Percentiles rank a stretch among this genome's conserved stretches.
phyloP scores from a whole-genome alignment of 2,329 filamentous ascomycete genomes.

The Neonectria coccinea region DNA sequence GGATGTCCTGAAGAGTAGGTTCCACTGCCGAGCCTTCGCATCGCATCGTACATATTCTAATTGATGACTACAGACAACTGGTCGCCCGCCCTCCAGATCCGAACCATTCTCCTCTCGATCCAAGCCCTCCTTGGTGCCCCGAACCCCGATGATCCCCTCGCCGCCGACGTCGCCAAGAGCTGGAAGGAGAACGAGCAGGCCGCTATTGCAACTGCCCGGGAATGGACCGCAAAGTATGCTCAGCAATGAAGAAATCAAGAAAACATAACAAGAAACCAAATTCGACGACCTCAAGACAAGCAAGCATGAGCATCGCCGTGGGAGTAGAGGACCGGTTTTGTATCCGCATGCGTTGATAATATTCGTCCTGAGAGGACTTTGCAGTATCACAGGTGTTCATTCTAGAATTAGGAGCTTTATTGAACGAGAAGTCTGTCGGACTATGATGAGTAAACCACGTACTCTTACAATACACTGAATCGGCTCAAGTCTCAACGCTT shows the following conservation, averaged over 20 bases:
- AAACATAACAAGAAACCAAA: slow-evolving; percentile 20
- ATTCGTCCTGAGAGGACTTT: slow-evolving; percentile 26
- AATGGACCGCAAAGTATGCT: slow-evolving; percentile 91
- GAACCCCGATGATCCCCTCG: slow-evolving; percentile 98
- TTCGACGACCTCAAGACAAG: slow-evolving; percentile 24
- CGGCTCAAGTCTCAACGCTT: background rate
- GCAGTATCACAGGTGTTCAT: slow-evolving; percentile 35
- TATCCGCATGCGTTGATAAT: slow-evolving; percentile 24
- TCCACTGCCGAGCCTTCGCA: slow-evolving; percentile 13
- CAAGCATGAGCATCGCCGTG: slow-evolving; percentile 23
- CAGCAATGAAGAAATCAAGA: slow-evolving; percentile 54
- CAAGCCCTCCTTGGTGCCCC: slow-evolving; percentile 95
- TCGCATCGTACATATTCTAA: slow-evolving; percentile 25
- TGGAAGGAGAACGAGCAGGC: slow-evolving; percentile 98
- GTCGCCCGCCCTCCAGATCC: slow-evolving; percentile 97
- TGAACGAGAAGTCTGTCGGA: slow-evolving; percentile 21
- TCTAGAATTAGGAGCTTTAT: slow-evolving; percentile 28
- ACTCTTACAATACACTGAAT: background rate
- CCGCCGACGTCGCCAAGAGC: slow-evolving; percentile 95
- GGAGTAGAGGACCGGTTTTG: slow-evolving; percentile 28
- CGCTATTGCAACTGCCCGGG: slow-evolving; percentile 89
- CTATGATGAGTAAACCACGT: slow-evolving; percentile 1
- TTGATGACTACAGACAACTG: slow-evolving; percentile 81
- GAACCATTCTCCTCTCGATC: slow-evolving; percentile 98
- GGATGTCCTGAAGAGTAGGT: slow-evolving; percentile 93